Base-by-base conservation (phyloP, 2,329 filamentous ascomycete species). In the Botrytis pseudocinerea region DNA sequence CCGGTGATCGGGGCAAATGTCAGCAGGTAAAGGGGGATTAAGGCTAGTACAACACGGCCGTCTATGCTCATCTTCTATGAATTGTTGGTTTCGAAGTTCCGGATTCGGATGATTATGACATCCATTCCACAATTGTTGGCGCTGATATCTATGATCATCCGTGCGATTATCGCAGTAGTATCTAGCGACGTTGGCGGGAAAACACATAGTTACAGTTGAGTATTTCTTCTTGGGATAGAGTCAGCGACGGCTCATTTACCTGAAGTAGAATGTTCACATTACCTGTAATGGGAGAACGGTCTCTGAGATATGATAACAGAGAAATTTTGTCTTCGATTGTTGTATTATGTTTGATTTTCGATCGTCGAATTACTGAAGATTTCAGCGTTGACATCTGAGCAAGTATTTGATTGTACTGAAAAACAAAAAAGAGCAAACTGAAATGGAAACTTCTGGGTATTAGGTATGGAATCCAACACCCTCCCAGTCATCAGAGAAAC, bases 1-100 rank as follows among this genome's bases (percentile, higher is more conserved):
- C 3, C 54, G 54, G 32, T 22, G 10, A 38, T 12, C 0, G 18
- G 57, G 57, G 5, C 57, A 60, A 38, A 60, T 3, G 7, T 60
- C 32, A 22, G 12, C 0, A 12, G 32, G 28, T 20, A 38, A 35
- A 60, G 20, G 32, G 6, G 32, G 20, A 2, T 35, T 60, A 9
- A 10, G 20, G 2, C 3, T 60, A 12, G 0, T 2, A 12, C 0
- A 4, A 22, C 57, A 60, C 4, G 32, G 57, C 8, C 0, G 18
- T 25, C 0, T 0, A 18, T 12, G 0, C 4, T 2, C 3, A 0
- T 0, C 12, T 60, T 60, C 57, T 60, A 22, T 20, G 57, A 7
- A 60, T 2, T 1, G 4, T 60, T 1, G 9, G 32, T 60, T 22
- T 60, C 20, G 57, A 54, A 54, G 48, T 1, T 2, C 20, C 5